These are phyloP conservation scores for Penicillium antarcticum DNA, from an alignment of 495 filamentous ascomycete species.

Conservation along the genomic window DNA sequence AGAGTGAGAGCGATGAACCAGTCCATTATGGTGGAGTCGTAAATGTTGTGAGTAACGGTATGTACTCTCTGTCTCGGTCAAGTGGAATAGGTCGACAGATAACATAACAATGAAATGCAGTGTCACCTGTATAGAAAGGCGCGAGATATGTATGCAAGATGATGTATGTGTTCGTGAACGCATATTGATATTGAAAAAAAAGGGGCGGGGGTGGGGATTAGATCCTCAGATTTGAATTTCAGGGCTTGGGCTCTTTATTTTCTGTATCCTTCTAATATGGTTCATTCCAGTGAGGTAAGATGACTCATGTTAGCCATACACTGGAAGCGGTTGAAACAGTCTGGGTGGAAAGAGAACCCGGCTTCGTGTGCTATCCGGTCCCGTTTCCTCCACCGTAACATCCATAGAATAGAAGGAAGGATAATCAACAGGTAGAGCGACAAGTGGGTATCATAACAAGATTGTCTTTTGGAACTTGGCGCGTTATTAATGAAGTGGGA, in stretches of 20 bases:
- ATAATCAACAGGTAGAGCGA: conserved; percentile 31
- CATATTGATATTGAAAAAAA: not conserved
- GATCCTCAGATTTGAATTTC: conserved; percentile 3
- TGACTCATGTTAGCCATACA: not conserved
- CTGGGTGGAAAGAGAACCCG: not conserved
- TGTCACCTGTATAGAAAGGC: not conserved
- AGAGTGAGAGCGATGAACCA: no score
- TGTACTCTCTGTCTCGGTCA: no score
- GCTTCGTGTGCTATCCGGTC: not conserved
- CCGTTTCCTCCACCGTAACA: conserved; percentile 12
- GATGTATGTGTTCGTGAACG: conserved; percentile 7
- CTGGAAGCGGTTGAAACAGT: not conserved
- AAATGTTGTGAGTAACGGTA: no score
- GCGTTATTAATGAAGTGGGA: conserved; percentile 29
- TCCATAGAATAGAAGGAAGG: conserved; percentile 26
- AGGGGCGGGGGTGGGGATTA: not conserved
- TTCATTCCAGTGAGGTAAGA: not conserved
- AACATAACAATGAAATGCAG: no score
- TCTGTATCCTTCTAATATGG: not conserved
- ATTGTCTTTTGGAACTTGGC: conserved; percentile 33
- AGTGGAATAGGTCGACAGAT: no score
- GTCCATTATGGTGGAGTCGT: no score
- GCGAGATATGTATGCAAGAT: conserved; percentile 5
- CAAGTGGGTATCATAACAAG: conserved; percentile 48
- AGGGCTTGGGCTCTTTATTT: conserved; percentile 4